Percentiles rank a stretch among this genome's conserved stretches.
Conservation (phyloP, 805 yeast species). For the Pichia exigua region DNA sequence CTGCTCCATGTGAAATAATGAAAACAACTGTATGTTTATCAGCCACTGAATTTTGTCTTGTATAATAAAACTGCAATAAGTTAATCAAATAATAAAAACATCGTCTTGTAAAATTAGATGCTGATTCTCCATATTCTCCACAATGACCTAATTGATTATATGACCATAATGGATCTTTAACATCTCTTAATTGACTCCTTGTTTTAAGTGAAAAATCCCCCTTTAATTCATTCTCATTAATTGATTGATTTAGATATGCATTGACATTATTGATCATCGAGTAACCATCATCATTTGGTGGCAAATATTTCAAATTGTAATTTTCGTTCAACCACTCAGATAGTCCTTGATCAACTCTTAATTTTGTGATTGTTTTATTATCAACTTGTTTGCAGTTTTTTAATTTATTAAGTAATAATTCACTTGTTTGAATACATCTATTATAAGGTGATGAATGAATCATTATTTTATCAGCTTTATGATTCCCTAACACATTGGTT, state of each 20-base stretch:
- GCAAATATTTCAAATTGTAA: conserved; percentile 31
- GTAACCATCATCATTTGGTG: conserved; percentile 40
- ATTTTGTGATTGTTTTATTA: conserved; percentile 12
- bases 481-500: conserved; percentile 16
- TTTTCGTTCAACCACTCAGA: conserved; percentile 39
- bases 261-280: conserved; percentile 33
- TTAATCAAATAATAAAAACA: conserved; percentile 29
- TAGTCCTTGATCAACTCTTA: conserved; percentile 34
- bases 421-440: conserved; percentile 37
- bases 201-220: conserved; percentile 15
- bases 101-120: conserved; percentile 29
- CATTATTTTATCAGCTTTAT: conserved; percentile 14
- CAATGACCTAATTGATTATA: conserved; percentile 34
- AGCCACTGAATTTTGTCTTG: conserved; percentile 18
- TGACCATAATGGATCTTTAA: conserved; percentile 27
- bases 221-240: conserved; percentile 8
- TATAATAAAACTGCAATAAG: conserved; percentile 27
- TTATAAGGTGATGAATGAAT: conserved; percentile 38
- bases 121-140: conserved; percentile 37
- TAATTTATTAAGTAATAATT: conserved; percentile 21
- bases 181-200: conserved; percentile 12
- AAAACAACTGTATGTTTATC: conserved; percentile 27
- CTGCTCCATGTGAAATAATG: conserved; percentile 38
- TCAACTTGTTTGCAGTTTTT: conserved; percentile 5
- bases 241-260: conserved; percentile 27